Base-by-base conservation (phyloP, 1,284 basidiomycete genomes). In the Cryptococcus floricola region DNA sequence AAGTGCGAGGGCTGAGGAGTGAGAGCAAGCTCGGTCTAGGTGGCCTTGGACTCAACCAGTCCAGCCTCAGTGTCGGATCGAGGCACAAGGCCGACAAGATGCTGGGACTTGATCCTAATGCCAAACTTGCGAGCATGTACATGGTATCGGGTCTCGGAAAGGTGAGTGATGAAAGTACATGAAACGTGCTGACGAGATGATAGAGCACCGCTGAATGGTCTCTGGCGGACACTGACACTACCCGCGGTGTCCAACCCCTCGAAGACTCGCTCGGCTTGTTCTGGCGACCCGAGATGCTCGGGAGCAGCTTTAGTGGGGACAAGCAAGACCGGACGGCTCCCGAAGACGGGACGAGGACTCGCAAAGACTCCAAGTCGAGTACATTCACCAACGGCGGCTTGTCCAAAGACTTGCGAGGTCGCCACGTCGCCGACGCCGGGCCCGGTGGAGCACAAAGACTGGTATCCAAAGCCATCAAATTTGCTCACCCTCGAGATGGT, bases 251-350 rank as follows among this genome's bases (percentile, higher is more conserved):
- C 41, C 85, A 90, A 69, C 91, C 94, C 65, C 82, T 84, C 38
- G 89, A 93, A 50, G 87, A 89, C 64, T 92, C 92, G 41, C 89
- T 97, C 45, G 87, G 84, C 57, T 83, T 91, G 48, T 96, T 89
- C 84, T 97, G 92, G 92, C 81, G 93, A 52, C 91, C 94, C 45
- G 94, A 97, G 76, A 89, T 97, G 46, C 84, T 91, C 12, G 91
- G 89, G 2, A 90, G 86, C 70, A 91, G 89, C 47, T 85, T 93
- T 61, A 88, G 87, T 7, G 91, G 91, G 45, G 87, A 75, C 39
- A 62, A 59, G 61, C 27, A 19, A 4, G 19, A 31, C 34, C 25
- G 23, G 4, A 10, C 18, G 7, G 23, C 14, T 4, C 19, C 8
- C 27, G 45, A 46, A 27, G 45, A 46, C 27, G 37, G 48, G 54